Evolutionary conservation across 139 green algal species (phyloP), one percentile per base, ranked within the genome.

Genomic region (Chlorella ohadii): DNA sequence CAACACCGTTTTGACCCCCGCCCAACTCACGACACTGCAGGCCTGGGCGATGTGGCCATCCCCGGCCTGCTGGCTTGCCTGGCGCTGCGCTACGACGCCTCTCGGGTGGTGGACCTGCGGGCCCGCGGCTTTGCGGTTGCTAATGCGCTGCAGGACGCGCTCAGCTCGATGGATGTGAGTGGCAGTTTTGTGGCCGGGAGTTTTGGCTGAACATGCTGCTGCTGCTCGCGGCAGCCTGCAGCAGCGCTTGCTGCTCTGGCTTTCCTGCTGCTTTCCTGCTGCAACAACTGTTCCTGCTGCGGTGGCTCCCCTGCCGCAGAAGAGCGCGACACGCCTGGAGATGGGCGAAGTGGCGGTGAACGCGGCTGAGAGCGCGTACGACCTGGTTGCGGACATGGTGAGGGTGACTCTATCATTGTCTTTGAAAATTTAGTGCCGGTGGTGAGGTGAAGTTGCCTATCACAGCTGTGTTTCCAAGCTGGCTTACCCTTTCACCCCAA

Each of bases 41-140:
- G 95, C 27, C 89, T 99, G 44, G 96, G 96, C 6, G 96, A 99
- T 87, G 89, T 99, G 0, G 95, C 93, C 6, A 85, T 98, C 5
- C 96, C 96, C 27, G 96, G 96, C 6, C 89, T 98, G 41, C 88
- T 98, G 33, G 91, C 92, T 28, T 94, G 90, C 75, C 87, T 97
- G 39, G 90, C 92, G 27, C 91, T 98, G 27, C 84, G 93, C 22
- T 97, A 93, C 80, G 95, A 98, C 64, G 94, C 94, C 4, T 94
- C 91, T 0, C 84, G 93, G 3, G 67, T 84, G 0, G 84, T 90
- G 2, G 91, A 96, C 84, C 92, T 95, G 86, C 65, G 78, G 1
- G 77, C 89, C 0, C 84, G 94, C 1, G 91, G 89, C 0, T 64
- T 88, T 4, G 94, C 94, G 38, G 94, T 81, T 57, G 75, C 75